Conservation (phyloP, 805 yeast genomes). For the Phaffomyces thermotolerans region DNA sequence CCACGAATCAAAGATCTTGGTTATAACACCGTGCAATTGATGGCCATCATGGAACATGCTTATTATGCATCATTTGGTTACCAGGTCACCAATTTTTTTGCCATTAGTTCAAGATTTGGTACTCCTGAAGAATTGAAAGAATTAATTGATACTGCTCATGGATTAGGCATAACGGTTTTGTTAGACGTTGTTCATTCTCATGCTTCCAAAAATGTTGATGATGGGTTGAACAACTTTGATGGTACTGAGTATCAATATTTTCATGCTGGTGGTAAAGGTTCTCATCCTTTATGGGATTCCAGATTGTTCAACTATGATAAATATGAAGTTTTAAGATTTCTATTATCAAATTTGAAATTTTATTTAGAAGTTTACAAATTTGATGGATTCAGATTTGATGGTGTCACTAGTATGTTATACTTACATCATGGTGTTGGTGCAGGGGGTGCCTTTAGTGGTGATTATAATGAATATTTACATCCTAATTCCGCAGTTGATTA, state of each 20-base stretch:
- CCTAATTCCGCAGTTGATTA: slow-evolving; percentile 69
- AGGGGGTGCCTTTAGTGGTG: slow-evolving; percentile 79
- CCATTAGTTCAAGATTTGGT: slow-evolving; percentile 84
- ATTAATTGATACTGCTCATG: slow-evolving; percentile 86
- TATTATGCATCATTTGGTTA: slow-evolving; percentile 98
- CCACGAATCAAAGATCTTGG: slow-evolving; percentile 85
- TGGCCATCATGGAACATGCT: slow-evolving; percentile 99
- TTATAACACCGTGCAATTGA: slow-evolving; percentile 86
- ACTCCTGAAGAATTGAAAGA: slow-evolving; percentile 93
- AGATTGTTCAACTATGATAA: slow-evolving; percentile 85
- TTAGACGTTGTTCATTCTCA: slow-evolving; percentile 95
- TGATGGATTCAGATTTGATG: slow-evolving; percentile 96
- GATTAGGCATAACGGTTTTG: slow-evolving; percentile 76
- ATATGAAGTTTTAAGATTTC: slow-evolving; percentile 84
- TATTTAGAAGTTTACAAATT: slow-evolving; percentile 77
- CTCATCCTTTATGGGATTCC: slow-evolving; percentile 94
- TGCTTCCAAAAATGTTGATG: slow-evolving; percentile 89
- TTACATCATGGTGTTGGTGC: slow-evolving; percentile 88
- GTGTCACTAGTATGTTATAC: slow-evolving; percentile 91
- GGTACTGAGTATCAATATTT: slow-evolving; percentile 94
- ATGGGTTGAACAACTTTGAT: slow-evolving; percentile 88
- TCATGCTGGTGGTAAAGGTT: slow-evolving; percentile 87
- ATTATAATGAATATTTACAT: slow-evolving; percentile 84
- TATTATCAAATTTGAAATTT: slow-evolving; percentile 76
- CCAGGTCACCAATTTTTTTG: slow-evolving; percentile 89